A percentile compares a stretch with the other conserved stretches of the same genome.
Evolutionary conservation across 139 green algal genomes (phyloP).

Genomic region (Axilococcus clingmanii): DNA sequence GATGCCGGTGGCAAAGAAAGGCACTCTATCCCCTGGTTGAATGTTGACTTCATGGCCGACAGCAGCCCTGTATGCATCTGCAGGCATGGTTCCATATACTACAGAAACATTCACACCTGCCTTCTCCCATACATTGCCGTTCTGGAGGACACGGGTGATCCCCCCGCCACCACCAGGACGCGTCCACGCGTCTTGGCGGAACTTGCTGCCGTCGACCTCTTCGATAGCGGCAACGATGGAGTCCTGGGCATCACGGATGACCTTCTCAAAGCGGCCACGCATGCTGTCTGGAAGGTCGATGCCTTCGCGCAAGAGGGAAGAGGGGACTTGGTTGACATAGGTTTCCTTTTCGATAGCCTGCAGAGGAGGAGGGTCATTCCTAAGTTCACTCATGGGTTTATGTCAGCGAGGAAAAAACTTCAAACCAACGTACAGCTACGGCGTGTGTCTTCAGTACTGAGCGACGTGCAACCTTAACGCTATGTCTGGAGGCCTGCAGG

Average conservation of each 20-base stretch:
- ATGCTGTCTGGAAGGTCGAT: slow-evolving; percentile 54
- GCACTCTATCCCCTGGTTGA: slow-evolving; percentile 56
- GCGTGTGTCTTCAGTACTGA: too few relatives aligned
- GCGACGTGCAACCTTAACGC: too few relatives aligned
- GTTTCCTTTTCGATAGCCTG: slow-evolving; percentile 22
- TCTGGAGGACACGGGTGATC: slow-evolving; percentile 89
- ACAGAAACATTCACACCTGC: slow-evolving; percentile 56
- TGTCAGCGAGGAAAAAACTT: slow-evolving; percentile 1
- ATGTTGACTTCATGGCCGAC: slow-evolving; percentile 34
- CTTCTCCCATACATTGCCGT: slow-evolving; percentile 82
- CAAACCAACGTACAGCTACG: too few relatives aligned
- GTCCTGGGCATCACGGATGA: slow-evolving; percentile 62
- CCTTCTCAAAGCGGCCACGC: slow-evolving; percentile 42
- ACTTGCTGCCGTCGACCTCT: slow-evolving; percentile 82
- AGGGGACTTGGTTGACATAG: slow-evolving; percentile 26
- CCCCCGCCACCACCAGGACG: slow-evolving; percentile 83
- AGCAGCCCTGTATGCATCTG: slow-evolving; percentile 90
- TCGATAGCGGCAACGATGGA: slow-evolving; percentile 79
- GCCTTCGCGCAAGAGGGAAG: slow-evolving; percentile 42
- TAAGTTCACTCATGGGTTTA: too few relatives aligned
- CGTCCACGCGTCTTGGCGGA: slow-evolving; percentile 90
- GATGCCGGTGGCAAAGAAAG: slow-evolving; percentile 97
- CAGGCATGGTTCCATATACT: slow-evolving; percentile 96
- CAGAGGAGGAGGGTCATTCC: too few relatives aligned
- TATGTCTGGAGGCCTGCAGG: too few relatives aligned